A percentile compares a stretch with the other conserved stretches of the same genome.
phyloP scores from a whole-genome alignment of 441 rosid genomes.

The Pelargonium citronellum region DNA sequence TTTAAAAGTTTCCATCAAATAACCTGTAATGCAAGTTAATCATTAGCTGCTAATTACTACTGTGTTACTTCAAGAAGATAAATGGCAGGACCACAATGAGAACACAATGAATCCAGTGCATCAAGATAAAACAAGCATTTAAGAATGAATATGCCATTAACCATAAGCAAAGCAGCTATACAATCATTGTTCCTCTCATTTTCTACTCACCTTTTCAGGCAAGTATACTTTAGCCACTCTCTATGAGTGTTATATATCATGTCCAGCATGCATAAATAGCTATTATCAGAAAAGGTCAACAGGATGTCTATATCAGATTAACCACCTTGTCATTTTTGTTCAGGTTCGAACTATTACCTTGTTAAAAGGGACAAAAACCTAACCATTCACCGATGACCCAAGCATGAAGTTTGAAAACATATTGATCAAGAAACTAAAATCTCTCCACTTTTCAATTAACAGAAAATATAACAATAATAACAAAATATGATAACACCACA shows the following conservation, averaged over 20 bases:
- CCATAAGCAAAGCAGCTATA: no score
- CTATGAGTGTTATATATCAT: not conserved
- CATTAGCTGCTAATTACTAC: not conserved
- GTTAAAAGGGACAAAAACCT: not conserved
- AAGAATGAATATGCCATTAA: no score
- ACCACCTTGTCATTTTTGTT: not conserved
- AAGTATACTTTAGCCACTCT: not conserved
- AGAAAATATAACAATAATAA: not conserved
- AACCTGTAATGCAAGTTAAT: slow-evolving; percentile 32
- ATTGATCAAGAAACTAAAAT: not conserved
- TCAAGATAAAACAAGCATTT: no score
- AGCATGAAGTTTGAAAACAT: not conserved
- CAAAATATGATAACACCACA: not conserved
- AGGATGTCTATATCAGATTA: not conserved
- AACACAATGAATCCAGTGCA: no score
- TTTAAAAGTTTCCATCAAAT: slow-evolving; percentile 30
- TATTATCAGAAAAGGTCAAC: not conserved
- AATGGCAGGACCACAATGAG: no score
- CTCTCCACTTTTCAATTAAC: not conserved
- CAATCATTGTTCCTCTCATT: not conserved
- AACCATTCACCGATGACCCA: not conserved
- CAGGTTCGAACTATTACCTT: not conserved
- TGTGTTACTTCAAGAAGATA: no score
- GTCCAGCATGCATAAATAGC: not conserved
- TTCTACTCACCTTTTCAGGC: not conserved